phyloP scores from a whole-genome alignment of 148 eudicot genomes.

The Silene uniflora region DNA sequence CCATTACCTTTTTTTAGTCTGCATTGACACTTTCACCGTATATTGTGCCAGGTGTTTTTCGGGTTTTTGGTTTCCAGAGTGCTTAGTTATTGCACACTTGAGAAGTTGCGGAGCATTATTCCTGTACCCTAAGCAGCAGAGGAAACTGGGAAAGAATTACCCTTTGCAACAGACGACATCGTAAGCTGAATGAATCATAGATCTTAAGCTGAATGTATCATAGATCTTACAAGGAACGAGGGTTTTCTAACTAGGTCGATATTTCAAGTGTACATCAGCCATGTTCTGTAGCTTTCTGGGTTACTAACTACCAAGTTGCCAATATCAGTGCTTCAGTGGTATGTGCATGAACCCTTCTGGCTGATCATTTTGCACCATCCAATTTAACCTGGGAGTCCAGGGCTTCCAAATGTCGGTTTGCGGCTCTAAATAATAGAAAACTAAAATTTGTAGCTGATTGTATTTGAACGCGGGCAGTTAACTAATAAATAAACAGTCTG shows the following conservation, averaged over 20 bases:
- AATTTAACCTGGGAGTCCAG: no score
- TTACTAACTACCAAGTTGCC: no score
- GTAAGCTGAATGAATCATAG: not conserved
- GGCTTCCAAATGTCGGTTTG: no score
- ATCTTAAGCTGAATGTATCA: not conserved
- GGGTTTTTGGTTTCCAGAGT: constrained; percentile 85
- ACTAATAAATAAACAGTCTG: no score
- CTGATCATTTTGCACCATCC: no score
- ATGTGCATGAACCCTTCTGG: no score
- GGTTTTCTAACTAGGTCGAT: not conserved
- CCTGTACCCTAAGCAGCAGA: not conserved
- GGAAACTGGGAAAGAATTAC: not conserved
- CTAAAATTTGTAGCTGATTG: no score
- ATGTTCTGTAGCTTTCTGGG: not conserved
- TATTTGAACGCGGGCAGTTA: no score
- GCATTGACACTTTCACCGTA: not conserved
- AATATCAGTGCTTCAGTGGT: not conserved
- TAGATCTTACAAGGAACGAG: not conserved
- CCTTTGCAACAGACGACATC: not conserved
- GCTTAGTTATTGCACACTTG: constrained; percentile 30
- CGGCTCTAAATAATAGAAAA: no score
- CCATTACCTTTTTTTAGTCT: not conserved
- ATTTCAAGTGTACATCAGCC: not conserved
- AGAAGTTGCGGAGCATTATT: not conserved
- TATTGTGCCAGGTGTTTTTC: constrained; percentile 65